Evolutionary conservation across 2,329 filamentous ascomycete genomes (phyloP).

Genomic region (Aureobasidium sp.): DNA sequence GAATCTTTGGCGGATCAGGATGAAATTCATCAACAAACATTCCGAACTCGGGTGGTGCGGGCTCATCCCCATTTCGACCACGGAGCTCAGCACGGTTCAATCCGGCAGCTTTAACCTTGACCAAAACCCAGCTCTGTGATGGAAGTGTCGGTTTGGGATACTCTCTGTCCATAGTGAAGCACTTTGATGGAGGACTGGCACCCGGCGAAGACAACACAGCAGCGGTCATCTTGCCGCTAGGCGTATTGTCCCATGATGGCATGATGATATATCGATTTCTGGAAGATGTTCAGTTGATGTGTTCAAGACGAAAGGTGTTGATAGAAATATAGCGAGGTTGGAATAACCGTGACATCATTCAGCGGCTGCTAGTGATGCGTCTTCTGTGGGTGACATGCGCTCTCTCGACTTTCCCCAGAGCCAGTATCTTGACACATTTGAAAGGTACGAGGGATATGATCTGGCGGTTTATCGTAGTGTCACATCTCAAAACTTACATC

Average conservation of each 20-base stretch:
- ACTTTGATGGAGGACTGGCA: constrained; percentile 3
- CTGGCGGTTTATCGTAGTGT: neutral
- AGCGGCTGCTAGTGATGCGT: neutral
- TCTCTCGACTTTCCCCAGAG: neutral
- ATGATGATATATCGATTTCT: neutral
- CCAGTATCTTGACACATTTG: neutral
- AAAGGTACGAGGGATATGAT: neutral
- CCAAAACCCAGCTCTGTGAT: constrained; percentile 3
- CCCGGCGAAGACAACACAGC: neutral
- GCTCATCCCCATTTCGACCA: constrained; percentile 1
- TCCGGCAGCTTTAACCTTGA: constrained; percentile 8
- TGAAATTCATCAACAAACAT: constrained; percentile 14
- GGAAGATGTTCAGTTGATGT: neutral
- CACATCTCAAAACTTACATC: neutral
- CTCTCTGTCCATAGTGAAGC: constrained; percentile 3
- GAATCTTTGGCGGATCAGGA: constrained; percentile 13
- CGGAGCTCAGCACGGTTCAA: constrained; percentile 15
- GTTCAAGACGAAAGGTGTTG: neutral
- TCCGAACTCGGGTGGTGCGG: constrained; percentile 10
- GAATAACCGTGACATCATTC: neutral
- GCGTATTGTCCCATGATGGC: constrained; percentile 13
- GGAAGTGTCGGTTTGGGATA: constrained; percentile 10
- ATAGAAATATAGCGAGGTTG: neutral
- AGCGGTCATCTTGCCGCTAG: constrained; percentile 6
- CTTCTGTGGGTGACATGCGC: neutral